Conservation (phyloP, 2,329 filamentous ascomycete species). For the Scleromitrula shiraiana region DNA sequence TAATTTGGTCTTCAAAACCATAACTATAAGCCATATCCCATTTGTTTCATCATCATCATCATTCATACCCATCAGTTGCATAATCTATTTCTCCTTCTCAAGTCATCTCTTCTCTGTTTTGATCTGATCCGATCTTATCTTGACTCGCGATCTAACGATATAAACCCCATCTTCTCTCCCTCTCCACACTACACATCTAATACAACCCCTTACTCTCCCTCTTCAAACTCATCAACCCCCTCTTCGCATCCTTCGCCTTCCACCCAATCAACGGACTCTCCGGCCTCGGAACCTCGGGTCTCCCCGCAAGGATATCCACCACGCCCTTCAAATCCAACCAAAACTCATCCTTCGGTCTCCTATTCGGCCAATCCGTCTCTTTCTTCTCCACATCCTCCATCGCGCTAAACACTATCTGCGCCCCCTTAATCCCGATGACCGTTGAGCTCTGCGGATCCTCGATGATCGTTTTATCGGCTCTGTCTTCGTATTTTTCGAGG, state of each 20-base stretch:
- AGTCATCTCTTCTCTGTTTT: no score
- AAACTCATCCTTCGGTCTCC: constrained; percentile 75
- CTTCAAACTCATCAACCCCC: constrained; percentile 13
- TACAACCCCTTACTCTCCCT: no score
- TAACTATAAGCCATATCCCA: no score
- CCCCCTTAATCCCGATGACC: constrained; percentile 90
- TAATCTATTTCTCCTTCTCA: no score
- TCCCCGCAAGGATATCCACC: constrained; percentile 77
- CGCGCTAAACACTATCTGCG: constrained; percentile 76
- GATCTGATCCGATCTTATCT: no score
- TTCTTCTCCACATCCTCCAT: constrained; percentile 74
- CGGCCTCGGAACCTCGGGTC: constrained; percentile 42
- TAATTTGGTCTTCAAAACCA: no score
- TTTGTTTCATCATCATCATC: no score
- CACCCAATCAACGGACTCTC: constrained; percentile 37
- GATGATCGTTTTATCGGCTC: constrained; percentile 58
- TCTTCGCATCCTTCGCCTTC: constrained; percentile 15
- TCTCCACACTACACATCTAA: no score
- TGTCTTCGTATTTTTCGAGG: constrained; percentile 67
- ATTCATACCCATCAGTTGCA: no score
- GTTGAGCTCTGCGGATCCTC: constrained; percentile 64
- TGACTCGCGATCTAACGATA: no score
- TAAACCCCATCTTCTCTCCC: no score
- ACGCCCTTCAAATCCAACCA: constrained; percentile 76
- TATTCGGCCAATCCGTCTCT: constrained; percentile 89